A percentile compares a stretch with the other conserved stretches of the same genome.
Evolutionary conservation across 1,139 yeast species (phyloP).

Genomic region (Blastobotrys petasosporus): DNA sequence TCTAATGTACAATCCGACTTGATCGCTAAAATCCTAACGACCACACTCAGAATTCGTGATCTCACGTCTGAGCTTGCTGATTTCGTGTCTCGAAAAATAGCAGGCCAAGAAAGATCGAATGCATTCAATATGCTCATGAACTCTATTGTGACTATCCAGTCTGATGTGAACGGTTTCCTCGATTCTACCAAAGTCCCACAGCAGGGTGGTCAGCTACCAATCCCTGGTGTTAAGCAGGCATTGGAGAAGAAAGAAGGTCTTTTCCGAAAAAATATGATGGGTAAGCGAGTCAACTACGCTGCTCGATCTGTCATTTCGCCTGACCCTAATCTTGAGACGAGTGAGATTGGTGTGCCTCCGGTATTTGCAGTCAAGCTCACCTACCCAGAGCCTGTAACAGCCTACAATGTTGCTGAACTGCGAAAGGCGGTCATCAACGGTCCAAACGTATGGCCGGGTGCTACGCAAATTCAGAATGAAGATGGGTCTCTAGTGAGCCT

Average conservation of each 20-base stretch:
- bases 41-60: constrained; percentile 79
- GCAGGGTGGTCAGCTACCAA: constrained; percentile 61
- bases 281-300: constrained; percentile 97
- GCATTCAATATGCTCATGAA: constrained; percentile 89
- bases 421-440: constrained; percentile 96
- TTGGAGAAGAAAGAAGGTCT: constrained; percentile 98
- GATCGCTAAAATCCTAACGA: constrained; percentile 69
- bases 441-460: constrained; percentile 98
- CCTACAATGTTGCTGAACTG: constrained; percentile 82
- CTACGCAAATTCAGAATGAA: constrained; percentile 91
- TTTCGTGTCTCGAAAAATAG: constrained; percentile 51
- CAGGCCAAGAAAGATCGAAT: constrained; percentile 64
- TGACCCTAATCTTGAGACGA: constrained; percentile 95
- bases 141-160: constrained; percentile 88
- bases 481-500: constrained; percentile 85
- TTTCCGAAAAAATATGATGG: constrained; percentile 99
- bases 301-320: constrained; percentile 99
- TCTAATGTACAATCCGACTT: constrained; percentile 92
- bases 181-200: constrained; percentile 87
- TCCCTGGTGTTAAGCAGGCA: constrained; percentile 96
- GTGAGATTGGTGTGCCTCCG: constrained; percentile 98
- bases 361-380: constrained; percentile 94
- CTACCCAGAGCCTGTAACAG: constrained; percentile 98
- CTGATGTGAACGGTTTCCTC: constrained; percentile 88
- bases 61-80: constrained; percentile 60